Evolutionary conservation across 2,329 filamentous ascomycete species (phyloP).

Genomic region (Talaromyces sp.): DNA sequence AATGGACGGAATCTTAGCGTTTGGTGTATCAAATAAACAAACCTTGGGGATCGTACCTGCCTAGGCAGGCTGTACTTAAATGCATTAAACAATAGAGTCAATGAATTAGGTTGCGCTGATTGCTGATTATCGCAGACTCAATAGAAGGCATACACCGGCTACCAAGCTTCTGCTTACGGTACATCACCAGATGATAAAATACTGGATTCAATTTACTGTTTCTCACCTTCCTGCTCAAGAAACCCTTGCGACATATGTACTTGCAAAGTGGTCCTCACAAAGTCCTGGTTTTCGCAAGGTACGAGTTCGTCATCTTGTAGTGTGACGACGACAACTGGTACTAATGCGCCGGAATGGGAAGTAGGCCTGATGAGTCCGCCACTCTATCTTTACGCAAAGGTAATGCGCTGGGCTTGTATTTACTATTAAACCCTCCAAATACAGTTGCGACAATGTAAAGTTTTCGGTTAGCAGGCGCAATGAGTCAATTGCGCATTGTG

Average conservation of each 20-base stretch:
- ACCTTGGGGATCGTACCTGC: neutral
- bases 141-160: neutral
- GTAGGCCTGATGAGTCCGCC: neutral
- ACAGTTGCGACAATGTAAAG: neutral
- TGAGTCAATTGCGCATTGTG: neutral
- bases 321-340: neutral
- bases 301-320: neutral
- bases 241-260: neutral
- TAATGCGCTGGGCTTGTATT: slow-evolving; percentile 1
- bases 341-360: slow-evolving; percentile 10
- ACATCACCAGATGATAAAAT: neutral
- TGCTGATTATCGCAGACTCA: neutral
- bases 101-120: neutral
- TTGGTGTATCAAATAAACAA: slow-evolving; percentile 1
- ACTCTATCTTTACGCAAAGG: neutral
- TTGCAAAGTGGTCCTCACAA: neutral
- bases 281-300: neutral
- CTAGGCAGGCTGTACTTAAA: neutral
- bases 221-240: neutral
- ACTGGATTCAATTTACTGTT: neutral
- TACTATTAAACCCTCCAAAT: neutral
- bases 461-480: neutral
- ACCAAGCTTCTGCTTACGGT: neutral
- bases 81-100: neutral
- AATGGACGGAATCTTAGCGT: slow-evolving; percentile 4